Evolutionary conservation across 805 yeast species (phyloP), one percentile per base, ranked within the genome.

Genomic region (Zygoascus biomembranicola): DNA sequence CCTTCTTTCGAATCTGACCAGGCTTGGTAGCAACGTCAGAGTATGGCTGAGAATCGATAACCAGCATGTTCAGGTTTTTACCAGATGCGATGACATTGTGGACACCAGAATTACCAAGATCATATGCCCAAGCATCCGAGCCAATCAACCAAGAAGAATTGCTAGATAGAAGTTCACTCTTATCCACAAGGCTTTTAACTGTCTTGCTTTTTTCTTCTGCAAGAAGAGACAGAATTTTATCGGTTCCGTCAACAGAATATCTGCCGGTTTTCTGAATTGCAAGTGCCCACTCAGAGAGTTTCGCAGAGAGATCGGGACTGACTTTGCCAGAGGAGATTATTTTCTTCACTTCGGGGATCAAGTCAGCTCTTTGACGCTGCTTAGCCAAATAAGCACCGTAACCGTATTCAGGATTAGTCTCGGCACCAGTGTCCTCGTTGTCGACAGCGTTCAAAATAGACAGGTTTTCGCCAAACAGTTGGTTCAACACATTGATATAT

Each of bases 101-200:
- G 50, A 92, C 84, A 66, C 97, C 96, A 5, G 96, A 85, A 57
- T 86, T 75, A 44, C 98, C 98, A 61, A 88, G 73, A 71, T 92
- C 98, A 66, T 84, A 90, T 19, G 96, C 79, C 98, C 98, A 92
- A 32, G 94, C 81, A 68, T 92, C 98, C 18, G 97, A 89, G 32
- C 97, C 97, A 53, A 92, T 75, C 55, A 92, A 75, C 98, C 98
- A 92, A 51, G 79, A 74, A 11, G 85, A 74, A 50, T 74, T 73
- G 52, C 75, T 66, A 31, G 63, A 59, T 60, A 87, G 79, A 54
- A 68, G 71, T 8, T 77, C 75, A 54, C 74, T 69, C 44, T 74
- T 66, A 2, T 71, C 67, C 51, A 85, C 69, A 28, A 89, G 65
- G 14, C 74, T 68, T 19, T 69, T 57, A 2, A 83, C 76, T 41